phyloP scores from a whole-genome alignment of 306 rosid genomes.

The Ochetophila trinervis region DNA sequence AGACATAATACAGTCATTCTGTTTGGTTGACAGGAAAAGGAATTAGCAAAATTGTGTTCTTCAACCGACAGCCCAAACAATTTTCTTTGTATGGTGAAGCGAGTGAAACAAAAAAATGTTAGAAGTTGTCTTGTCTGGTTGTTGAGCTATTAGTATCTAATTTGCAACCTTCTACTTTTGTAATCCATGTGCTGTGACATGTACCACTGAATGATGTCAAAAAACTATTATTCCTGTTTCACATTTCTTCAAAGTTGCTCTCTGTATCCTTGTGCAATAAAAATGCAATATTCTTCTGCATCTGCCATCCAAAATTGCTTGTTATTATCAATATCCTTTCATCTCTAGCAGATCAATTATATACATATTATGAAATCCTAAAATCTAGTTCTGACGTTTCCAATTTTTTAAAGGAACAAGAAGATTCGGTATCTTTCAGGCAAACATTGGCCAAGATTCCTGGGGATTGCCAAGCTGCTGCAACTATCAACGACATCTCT shows the following conservation, averaged over 20 bases:
- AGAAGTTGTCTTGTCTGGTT: too few species aligned
- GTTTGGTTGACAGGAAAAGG: neutral
- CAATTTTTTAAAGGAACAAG: slow-evolving; percentile 39
- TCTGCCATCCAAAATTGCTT: neutral
- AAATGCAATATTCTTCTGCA: neutral
- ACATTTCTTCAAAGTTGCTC: too few species aligned
- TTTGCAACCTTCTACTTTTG: too few species aligned
- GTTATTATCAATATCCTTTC: neutral
- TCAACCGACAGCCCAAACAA: neutral
- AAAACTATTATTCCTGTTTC: too few species aligned
- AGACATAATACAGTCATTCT: neutral
- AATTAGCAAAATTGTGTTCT: neutral
- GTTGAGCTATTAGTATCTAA: too few species aligned
- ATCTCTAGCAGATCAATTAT: neutral
- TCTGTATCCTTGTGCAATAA: too few species aligned
- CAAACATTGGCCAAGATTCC: slow-evolving; percentile 68
- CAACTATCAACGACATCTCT: slow-evolving; percentile 62
- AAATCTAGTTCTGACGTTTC: slow-evolving; percentile 21
- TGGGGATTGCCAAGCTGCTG: slow-evolving; percentile 66
- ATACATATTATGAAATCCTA: neutral
- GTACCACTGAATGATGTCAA: too few species aligned
- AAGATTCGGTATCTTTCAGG: slow-evolving; percentile 57
- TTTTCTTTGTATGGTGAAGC: neutral
- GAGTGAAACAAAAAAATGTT: neutral
- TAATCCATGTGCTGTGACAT: too few species aligned